Evolutionary conservation across 106 monocot species (phyloP).

Genomic region (Xerophyta viscosa): DNA sequence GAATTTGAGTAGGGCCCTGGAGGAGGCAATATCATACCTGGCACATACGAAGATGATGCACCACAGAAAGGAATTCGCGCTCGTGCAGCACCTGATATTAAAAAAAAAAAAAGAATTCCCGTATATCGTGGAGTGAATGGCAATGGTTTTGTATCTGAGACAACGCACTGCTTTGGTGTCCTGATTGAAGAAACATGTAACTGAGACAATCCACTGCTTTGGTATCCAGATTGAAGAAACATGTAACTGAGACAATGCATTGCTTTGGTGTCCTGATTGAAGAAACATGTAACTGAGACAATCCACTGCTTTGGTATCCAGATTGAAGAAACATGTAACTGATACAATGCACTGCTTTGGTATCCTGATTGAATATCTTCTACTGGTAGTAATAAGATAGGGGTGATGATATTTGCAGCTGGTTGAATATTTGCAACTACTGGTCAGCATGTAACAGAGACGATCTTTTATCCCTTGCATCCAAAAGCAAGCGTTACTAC

Average conservation of each 20-base stretch:
- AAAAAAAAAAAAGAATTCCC: too few species aligned
- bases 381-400: slow-evolving; percentile 29
- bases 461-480: slow-evolving; percentile 45
- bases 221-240: slow-evolving; percentile 2
- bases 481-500: not conserved
- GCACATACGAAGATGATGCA: too few species aligned
- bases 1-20: too few species aligned
- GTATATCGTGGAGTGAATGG: too few species aligned
- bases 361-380: slow-evolving; percentile 6
- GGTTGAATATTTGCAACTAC: slow-evolving; percentile 42
- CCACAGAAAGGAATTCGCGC: too few species aligned
- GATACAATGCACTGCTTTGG: slow-evolving; percentile 9
- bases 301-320: slow-evolving; percentile 1
- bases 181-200: slow-evolving; percentile 6
- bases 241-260: slow-evolving; percentile 10
- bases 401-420: slow-evolving; percentile 56
- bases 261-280: not conserved
- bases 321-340: slow-evolving; percentile 7
- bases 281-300: slow-evolving; percentile 11
- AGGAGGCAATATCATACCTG: too few species aligned
- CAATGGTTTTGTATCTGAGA: too few species aligned
- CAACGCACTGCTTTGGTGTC: not conserved
- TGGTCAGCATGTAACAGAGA: slow-evolving; percentile 43
- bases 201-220: slow-evolving; percentile 9
- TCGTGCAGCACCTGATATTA: too few species aligned